phyloP scores from a whole-genome alignment of 2,329 filamentous ascomycete species.

The Ophiostoma tasmaniense region DNA sequence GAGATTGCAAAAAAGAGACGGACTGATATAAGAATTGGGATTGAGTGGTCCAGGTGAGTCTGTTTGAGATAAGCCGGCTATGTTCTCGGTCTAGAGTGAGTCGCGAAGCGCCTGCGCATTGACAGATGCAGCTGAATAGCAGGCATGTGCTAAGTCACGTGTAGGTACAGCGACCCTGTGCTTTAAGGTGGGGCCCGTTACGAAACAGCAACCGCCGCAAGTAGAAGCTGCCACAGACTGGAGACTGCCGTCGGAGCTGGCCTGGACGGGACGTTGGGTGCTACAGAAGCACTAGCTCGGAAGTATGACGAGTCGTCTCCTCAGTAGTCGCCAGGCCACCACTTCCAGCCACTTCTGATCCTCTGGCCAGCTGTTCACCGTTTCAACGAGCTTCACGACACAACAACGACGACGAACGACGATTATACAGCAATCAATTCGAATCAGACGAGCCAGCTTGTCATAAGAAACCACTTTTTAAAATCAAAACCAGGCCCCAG shows the following conservation, averaged over 20 bases:
- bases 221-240: slow-evolving; percentile 11
- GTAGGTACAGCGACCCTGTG: neutral
- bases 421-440: neutral
- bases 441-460: neutral
- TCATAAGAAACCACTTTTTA: neutral
- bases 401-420: neutral
- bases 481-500: neutral
- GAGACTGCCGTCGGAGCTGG: neutral
- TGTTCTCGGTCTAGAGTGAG: neutral
- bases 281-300: slow-evolving; percentile 3
- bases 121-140: neutral
- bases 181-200: slow-evolving; percentile 7
- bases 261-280: neutral
- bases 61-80: neutral
- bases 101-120: neutral
- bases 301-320: slow-evolving; percentile 5
- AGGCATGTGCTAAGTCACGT: neutral
- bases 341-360: neutral
- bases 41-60: neutral
- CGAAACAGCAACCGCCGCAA: slow-evolving; percentile 16
- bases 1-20: neutral
- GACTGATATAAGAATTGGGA: neutral
- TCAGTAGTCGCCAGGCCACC: slow-evolving; percentile 7
- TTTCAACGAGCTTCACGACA: neutral
- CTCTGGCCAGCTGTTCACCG: neutral